Evolutionary conservation across 305 asterid genomes (phyloP).

Genomic region (Fraxinus ornus): DNA sequence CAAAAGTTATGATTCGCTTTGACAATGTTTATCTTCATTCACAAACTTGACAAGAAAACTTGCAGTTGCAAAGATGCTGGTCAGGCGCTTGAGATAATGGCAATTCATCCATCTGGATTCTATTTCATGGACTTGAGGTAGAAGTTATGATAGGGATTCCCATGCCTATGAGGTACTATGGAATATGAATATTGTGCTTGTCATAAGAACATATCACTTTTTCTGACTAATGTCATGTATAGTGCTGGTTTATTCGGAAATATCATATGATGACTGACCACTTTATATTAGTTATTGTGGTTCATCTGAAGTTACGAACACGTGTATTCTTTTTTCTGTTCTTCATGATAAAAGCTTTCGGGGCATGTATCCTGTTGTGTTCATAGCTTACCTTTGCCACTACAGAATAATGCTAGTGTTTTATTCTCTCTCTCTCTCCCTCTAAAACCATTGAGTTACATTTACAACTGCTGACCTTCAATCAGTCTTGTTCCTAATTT

Average conservation of each 20-base stretch:
- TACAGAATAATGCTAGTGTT: neutral
- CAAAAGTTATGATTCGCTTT: neutral
- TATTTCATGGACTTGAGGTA: constrained; percentile 3
- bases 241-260: constrained; percentile 8
- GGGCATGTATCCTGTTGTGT: neutral
- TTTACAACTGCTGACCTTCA: neutral
- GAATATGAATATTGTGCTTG: constrained; percentile 21
- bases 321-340: neutral
- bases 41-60: neutral
- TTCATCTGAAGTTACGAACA: neutral
- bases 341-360: neutral
- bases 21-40: neutral
- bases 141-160: constrained; percentile 10
- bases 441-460: too few relatives aligned
- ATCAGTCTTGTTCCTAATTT: neutral
- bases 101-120: neutral
- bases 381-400: neutral
- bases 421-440: neutral
- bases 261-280: neutral
- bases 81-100: neutral
- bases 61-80: constrained; percentile 7
- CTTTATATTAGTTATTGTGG: neutral
- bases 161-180: constrained; percentile 19
- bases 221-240: constrained; percentile 27
- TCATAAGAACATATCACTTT: constrained; percentile 7